Base-by-base conservation (phyloP, 2,329 filamentous ascomycete genomes). In the Blastomyces parvus region DNA sequence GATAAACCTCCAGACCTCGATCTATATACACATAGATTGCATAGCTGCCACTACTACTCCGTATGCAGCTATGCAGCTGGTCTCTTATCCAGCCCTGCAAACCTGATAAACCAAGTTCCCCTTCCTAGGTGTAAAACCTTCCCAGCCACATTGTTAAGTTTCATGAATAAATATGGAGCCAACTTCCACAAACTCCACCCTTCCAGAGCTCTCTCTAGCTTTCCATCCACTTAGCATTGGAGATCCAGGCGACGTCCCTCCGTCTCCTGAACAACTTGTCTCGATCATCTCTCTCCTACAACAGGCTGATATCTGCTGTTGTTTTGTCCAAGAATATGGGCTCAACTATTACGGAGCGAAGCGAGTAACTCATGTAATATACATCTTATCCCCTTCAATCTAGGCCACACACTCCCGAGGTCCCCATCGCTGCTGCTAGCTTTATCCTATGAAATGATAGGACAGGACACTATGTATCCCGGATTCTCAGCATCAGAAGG, bases 181-280 rank as follows among this genome's bases (percentile, higher is more conserved):
- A 7, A 53, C 11, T 53, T 53, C 50, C 25, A 17, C 50, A 7
- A 13, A 19, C 50, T 53, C 50, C 22, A 53, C 30, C 17, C 50
- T 53, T 55, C 52, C 27, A 55, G 52, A 36, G 27, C 27, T 59
- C 36, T 59, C 36, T 33, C 59, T 11, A 50, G 59, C 25, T 27
- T 60, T n/a, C 33, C 33, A 60, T 44, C 38, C 40, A 17, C 1
- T 60, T 19, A 17, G n/a, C 13, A 44, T 42, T 42, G 38, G 38
- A 25, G 30, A 60, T 60, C 30, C 38, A 60, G 38, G 22, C 30
- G 33, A 60, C 40, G 22, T 17, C 9, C 27, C 5, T 22, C 56
- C 56, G 42, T 66, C 64, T 30, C 56, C 40, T n/a, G n/a, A 65
- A 50, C 59, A 65, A 46, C 19, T 63, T 19, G 22, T 30, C 25